Evolutionary conservation across 768 basidiomycete genomes (phyloP).

Genomic region (Gymnopilus dilepis): DNA sequence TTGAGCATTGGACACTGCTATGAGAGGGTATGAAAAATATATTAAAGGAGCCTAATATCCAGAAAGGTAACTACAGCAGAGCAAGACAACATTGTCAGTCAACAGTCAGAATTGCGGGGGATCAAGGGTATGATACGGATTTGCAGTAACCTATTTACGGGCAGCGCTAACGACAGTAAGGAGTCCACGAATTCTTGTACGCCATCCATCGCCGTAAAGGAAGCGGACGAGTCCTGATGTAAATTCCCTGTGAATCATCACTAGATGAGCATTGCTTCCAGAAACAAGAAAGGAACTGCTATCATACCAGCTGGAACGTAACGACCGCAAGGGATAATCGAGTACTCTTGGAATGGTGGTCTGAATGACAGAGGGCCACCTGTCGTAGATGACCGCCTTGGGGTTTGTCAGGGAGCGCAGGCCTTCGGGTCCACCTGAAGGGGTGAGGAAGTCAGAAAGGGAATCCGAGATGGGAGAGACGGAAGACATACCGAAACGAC

Average conservation of each 20-base stretch:
- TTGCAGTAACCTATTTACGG: slow-evolving; percentile 21
- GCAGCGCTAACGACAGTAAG: slow-evolving; percentile 41
- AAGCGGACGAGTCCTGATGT: slow-evolving; percentile 54
- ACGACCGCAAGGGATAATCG: slow-evolving; percentile 83
- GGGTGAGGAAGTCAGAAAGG: slow-evolving; percentile 15
- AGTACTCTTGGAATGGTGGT: slow-evolving; percentile 86
- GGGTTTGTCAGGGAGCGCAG: slow-evolving; percentile 85
- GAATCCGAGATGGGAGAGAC: slow-evolving; percentile 3
- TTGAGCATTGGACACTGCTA: no score
- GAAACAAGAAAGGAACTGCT: neutral
- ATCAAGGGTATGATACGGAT: neutral
- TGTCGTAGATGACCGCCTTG: slow-evolving; percentile 87
- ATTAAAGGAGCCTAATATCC: slow-evolving; percentile 19
- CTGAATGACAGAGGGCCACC: slow-evolving; percentile 82
- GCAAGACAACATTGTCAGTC: slow-evolving; percentile 1
- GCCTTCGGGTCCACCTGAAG: slow-evolving; percentile 88
- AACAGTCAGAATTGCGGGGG: neutral
- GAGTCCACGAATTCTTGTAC: slow-evolving; percentile 50
- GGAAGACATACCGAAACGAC: slow-evolving; percentile 75
- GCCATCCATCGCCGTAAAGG: slow-evolving; percentile 59
- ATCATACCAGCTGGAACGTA: slow-evolving; percentile 75
- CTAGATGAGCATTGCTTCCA: neutral
- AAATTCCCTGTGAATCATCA: slow-evolving; percentile 48
- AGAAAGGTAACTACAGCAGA: slow-evolving; percentile 1
- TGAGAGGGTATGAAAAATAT: slow-evolving; percentile 17